Evolutionary conservation across 441 rosid genomes (phyloP), one percentile per base, ranked within the genome.

Genomic region (Manihot esculenta): DNA sequence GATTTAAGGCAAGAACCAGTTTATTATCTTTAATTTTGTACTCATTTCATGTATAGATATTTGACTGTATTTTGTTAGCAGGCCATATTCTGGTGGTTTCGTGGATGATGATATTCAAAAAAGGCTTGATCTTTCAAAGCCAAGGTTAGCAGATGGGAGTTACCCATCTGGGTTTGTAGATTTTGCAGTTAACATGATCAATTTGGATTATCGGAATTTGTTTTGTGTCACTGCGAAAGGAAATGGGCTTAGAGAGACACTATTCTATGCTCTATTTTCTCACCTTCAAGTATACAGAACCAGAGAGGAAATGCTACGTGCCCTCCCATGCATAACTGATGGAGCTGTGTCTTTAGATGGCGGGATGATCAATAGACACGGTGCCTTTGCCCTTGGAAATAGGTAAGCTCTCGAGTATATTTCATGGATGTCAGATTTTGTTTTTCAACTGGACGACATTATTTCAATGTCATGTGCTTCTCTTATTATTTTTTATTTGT

Each of bases 321-420:
- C 82, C 41, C 76, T 68, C 38, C 82, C 79, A 53, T 64, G 75
- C 48, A 72, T 72, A 45, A 79, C 79, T 75, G 65, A 72, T 15
- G 79, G 79, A 72, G 77, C 82, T 30, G 5, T 78, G 21, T 78
- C 81, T 27, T 71, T 78, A 49, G 81, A 74, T 67, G 78, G 81
- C 23, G 78, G 78, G 35, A 71, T 78, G 53, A 78, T 78, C 33
- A 74, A 24, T 21, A 58, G 60, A 67, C 59, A 69, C 23, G 71
- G 73, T 13, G 20, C 62, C 23, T 71, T 66, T 63, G 41, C 51
- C 9, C 73, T 74, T 38, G 81, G 81, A 11, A 55, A 64, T 8
- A 20, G 56, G 73, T 55, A 63, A n/a, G 64, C n/a, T 51, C 38
- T 23, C 11, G 2, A n/a, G 10, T 15, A 26, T 45, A 12, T 15